Base-by-base conservation (phyloP, 2,329 filamentous ascomycete genomes). In the Chaetomium strumarium region DNA sequence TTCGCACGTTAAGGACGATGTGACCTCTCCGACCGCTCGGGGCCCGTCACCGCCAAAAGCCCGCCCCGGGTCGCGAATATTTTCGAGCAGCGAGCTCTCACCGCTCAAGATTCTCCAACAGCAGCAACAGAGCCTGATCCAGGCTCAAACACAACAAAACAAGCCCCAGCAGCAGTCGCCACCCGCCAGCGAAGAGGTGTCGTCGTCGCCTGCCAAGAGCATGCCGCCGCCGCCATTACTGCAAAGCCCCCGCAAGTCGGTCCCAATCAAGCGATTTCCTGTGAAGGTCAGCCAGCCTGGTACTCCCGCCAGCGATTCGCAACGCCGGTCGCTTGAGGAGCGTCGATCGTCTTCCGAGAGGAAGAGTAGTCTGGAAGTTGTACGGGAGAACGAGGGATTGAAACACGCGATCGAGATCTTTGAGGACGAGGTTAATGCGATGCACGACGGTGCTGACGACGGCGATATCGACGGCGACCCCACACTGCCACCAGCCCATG, bases 351-450 rank as follows among this genome's bases (percentile, higher is more conserved):
- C 57, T 29, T 31, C 31, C 48, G 68, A 74, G 57, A 68, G 64
- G 51, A 70, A 71, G 17, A 68, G 77, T 37, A 75, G 70, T 44
- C 64, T 83, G 17, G 75, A 81, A 51, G 75, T 75, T 2, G 69
- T 83, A 49, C 69, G 70, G 39, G 73, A 78, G 41, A 83, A 81
- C 57, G 74, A 75, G 46, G 79, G 77, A 2, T 69, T 84, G 37
- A 77, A 75, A 60, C 75, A 75, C 51, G 80, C 80, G 5, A 83
- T 85, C 58, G 74, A 79, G 55, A 83, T 84, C 42, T 79, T 84
- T 33, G 82, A 85, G 62, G 80, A 84, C 60, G 75, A 77, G 29
- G 60, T 58, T 16, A 64, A 59, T 53, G 61, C 64, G 0, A 59
- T 67, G 45, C 59, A 63, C n/a, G 53, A 57, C 38, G 61, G 30